Percentiles rank a stretch among this genome's conserved stretches.
These are phyloP conservation scores for Mycosphaerelloides madeirae DNA, from an alignment of 2,329 filamentous ascomycete genomes.

Conservation along the genomic window DNA sequence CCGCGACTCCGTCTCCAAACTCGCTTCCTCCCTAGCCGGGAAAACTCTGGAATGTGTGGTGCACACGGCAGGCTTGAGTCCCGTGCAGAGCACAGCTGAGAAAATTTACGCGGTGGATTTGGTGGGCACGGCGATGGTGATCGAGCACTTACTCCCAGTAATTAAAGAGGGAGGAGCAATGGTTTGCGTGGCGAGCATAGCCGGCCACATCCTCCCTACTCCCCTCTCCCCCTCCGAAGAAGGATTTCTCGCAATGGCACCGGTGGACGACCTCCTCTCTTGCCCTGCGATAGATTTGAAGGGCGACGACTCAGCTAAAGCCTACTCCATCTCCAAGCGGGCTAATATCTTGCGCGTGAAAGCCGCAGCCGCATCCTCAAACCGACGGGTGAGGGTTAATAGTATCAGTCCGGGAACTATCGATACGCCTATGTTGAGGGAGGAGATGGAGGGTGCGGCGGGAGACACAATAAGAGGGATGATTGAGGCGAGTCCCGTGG, in stretches of 20 bases:
- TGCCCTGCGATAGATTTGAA: background rate
- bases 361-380: background rate
- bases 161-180: background rate
- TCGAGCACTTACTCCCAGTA: slow-evolving; percentile 5
- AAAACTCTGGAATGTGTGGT: slow-evolving; percentile 4
- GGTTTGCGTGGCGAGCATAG: slow-evolving; percentile 6
- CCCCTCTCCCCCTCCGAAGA: background rate
- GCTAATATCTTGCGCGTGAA: slow-evolving; percentile 10
- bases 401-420: slow-evolving; percentile 6
- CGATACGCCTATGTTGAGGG: slow-evolving; percentile 7
- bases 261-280: background rate
- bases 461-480: too few relatives aligned
- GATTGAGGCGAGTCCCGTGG: background rate
- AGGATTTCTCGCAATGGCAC: slow-evolving; percentile 1
- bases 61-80: slow-evolving; percentile 7
- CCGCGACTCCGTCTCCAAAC: background rate
- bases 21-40: background rate
- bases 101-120: slow-evolving; percentile 4
- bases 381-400: slow-evolving; percentile 9
- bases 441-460: slow-evolving; percentile 1
- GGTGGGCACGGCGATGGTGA: slow-evolving; percentile 6
- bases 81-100: background rate
- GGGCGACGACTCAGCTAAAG: background rate
- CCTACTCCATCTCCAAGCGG: slow-evolving; percentile 9
- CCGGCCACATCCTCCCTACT: slow-evolving; percentile 4